Base-by-base conservation (phyloP, 2,329 filamentous ascomycete species). In the Helicocarpus griseus region DNA sequence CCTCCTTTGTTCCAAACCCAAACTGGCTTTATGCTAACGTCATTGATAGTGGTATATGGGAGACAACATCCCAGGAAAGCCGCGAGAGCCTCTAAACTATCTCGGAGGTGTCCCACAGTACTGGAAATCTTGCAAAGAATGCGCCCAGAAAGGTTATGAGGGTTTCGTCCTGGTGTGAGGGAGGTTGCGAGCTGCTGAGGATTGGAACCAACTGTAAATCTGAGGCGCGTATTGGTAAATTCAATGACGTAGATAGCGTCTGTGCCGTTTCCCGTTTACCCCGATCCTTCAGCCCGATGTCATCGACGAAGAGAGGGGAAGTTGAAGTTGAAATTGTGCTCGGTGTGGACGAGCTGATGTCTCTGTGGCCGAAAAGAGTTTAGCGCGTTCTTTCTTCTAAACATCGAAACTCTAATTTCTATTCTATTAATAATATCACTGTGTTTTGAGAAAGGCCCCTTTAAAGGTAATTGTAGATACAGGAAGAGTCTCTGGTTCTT, bases 61-160 rank as follows among this genome's bases (percentile, higher is more conserved):
- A 2, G 73, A 71, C 0, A 78, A 69, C 39, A 68, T 80, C 2
- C 77, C 78, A 0, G 77, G 73, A 0, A 82, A 81, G 65, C 57
- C 67, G 0, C 68, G 69, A n/a, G 78, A 82, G 64, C 71, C 72
- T 2, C 63, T 80, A 11, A 73, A 73, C 48, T 82, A 63, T 41
- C 48, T 60, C 5, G 63, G 62, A 24, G 63, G 63, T 7, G 51
- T 62, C 17, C 48, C 48, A 22, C 29, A 17, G 21, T 47, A 47
- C 21, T 21, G 13, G 31, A 5, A 36, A 28, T n/a, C 2, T n/a
- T 47, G 44, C 31, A 14, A 17, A 17, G 21, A n/a, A 21, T 35
- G 19, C 28, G 44, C 44, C 35, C 5, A 47, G 31, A 36, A 47
- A 8, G 31, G 29, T 4, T 47, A 47, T 47, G 44, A 36, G 13